Percentiles rank a stretch among this genome's conserved stretches.
Conservation (phyloP, 1,139 yeast species). For the Kodamaea sp. region DNA sequence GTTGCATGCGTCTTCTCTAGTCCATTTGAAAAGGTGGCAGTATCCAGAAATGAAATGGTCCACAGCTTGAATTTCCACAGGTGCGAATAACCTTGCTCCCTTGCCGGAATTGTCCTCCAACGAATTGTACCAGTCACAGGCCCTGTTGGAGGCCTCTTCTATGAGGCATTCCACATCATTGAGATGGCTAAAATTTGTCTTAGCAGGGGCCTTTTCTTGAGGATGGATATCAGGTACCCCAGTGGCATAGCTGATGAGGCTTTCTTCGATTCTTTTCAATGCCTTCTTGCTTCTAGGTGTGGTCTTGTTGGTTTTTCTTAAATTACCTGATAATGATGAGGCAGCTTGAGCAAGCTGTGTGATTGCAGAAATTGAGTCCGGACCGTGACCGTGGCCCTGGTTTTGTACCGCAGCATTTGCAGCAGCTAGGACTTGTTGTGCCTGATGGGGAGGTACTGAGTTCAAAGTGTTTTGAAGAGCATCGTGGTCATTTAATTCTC, state of each 20-base stretch:
- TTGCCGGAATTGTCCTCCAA: conserved; percentile 28
- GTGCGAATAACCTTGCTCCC: conserved; percentile 53
- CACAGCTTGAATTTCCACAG: conserved; percentile 67
- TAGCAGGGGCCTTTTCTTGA: conserved; percentile 8
- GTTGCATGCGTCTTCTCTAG: conserved; percentile 69
- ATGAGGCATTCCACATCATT: conserved; percentile 35
- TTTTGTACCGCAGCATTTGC: conserved; percentile 26
- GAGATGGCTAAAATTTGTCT: conserved; percentile 29
- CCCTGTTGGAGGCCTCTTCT: conserved; percentile 38
- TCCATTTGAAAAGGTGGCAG: conserved; percentile 59
- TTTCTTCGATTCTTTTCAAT: conserved; percentile 11
- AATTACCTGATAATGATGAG: conserved; percentile 20
- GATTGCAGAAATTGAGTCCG: conserved; percentile 26
- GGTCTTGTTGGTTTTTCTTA: conserved; percentile 7
- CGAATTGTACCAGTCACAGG: conserved; percentile 40
- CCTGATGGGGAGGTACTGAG: conserved; percentile 18
- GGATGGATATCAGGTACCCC: conserved; percentile 4
- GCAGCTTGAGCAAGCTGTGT: conserved; percentile 37
- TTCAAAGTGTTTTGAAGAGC: conserved; percentile 9
- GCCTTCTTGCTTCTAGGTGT: conserved; percentile 14
- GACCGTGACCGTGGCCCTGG: conserved; percentile 14
- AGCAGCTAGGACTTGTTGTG: conserved; percentile 23
- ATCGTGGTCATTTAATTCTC: conserved; percentile 11
- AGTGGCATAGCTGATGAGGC: conserved; percentile 9
- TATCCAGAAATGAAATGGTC: conserved; percentile 73